These are phyloP conservation scores for Cyclanthera cordifolia DNA, from an alignment of 306 rosid species.

Conservation along the genomic window DNA sequence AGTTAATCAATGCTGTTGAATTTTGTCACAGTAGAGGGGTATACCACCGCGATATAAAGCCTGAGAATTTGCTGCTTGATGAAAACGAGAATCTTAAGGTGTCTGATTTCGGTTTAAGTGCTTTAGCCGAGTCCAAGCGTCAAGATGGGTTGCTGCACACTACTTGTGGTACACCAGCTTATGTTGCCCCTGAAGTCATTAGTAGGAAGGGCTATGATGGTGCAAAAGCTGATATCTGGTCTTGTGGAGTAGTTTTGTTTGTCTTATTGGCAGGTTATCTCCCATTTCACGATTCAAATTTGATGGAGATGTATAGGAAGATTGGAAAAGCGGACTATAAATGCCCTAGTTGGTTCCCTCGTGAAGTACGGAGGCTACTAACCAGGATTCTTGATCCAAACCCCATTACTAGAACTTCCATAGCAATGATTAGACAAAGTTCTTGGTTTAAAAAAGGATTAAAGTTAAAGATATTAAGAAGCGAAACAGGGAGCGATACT, in stretches of 20 bases:
- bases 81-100: slow-evolving; percentile 66
- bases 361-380: slow-evolving; percentile 45
- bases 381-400: slow-evolving; percentile 53
- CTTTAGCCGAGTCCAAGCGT: slow-evolving; percentile 44
- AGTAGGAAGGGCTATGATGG: slow-evolving; percentile 79
- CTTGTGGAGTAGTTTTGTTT: slow-evolving; percentile 78
- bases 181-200: slow-evolving; percentile 87
- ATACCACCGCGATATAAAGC: slow-evolving; percentile 84
- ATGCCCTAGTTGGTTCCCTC: slow-evolving; percentile 63
- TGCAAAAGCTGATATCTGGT: slow-evolving; percentile 86
- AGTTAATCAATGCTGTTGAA: slow-evolving; percentile 67
- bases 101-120: slow-evolving; percentile 88
- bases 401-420: slow-evolving; percentile 47
- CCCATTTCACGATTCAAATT: slow-evolving; percentile 71
- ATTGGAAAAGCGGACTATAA: slow-evolving; percentile 52
- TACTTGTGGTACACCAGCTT: slow-evolving; percentile 90
- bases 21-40: slow-evolving; percentile 86
- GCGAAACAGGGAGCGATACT: slow-evolving; percentile 17
- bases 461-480: slow-evolving; percentile 18
- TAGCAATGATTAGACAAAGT: slow-evolving; percentile 42
- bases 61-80: slow-evolving; percentile 75
- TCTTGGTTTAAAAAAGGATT: slow-evolving; percentile 55
- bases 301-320: slow-evolving; percentile 80
- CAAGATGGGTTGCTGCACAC: slow-evolving; percentile 68
- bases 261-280: slow-evolving; percentile 83